Evolutionary conservation across 139 green algal species (phyloP).

Genomic region (Chlamydomonas incerta): DNA sequence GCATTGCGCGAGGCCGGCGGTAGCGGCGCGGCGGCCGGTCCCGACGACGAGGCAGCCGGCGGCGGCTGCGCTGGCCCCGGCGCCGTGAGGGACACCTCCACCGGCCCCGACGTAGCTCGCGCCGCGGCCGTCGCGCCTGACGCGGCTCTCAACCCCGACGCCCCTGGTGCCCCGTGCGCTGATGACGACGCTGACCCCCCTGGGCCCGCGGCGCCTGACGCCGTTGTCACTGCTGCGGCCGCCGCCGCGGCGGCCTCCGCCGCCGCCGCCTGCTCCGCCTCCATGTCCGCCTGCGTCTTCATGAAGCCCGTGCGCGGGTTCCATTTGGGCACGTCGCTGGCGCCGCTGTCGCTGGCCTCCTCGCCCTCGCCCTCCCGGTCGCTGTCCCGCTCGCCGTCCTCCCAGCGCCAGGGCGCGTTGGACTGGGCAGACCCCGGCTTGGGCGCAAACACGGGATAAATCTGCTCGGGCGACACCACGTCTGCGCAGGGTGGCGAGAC

Average conservation of each 20-base stretch:
- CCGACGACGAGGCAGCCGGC: not conserved
- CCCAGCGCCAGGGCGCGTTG: constrained; percentile 41
- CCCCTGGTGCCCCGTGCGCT: not conserved
- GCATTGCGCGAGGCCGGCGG: constrained; percentile 7
- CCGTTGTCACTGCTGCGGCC: not conserved
- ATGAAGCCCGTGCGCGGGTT: constrained; percentile 67
- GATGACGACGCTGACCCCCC: not conserved
- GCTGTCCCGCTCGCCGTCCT: not conserved
- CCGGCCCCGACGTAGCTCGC: not conserved
- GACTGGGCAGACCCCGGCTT: not conserved
- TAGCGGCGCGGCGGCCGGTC: not conserved
- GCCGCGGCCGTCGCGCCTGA: not conserved
- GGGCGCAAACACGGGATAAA: constrained; percentile 50
- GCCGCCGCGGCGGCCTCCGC: constrained; percentile 1
- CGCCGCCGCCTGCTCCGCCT: constrained; percentile 32
- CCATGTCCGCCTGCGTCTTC: constrained; percentile 37
- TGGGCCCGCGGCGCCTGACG: not conserved
- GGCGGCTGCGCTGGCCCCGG: constrained; percentile 17
- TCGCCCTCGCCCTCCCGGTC: constrained; percentile 5
- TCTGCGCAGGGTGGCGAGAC: too few species aligned
- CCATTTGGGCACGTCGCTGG: constrained; percentile 45
- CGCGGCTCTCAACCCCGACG: not conserved
- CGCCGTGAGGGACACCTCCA: not conserved
- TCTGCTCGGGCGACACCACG: not conserved
- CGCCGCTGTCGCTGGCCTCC: not conserved